Conservation (phyloP, 2,329 filamentous ascomycete species). For the Berkeleyomyces basicola region DNA sequence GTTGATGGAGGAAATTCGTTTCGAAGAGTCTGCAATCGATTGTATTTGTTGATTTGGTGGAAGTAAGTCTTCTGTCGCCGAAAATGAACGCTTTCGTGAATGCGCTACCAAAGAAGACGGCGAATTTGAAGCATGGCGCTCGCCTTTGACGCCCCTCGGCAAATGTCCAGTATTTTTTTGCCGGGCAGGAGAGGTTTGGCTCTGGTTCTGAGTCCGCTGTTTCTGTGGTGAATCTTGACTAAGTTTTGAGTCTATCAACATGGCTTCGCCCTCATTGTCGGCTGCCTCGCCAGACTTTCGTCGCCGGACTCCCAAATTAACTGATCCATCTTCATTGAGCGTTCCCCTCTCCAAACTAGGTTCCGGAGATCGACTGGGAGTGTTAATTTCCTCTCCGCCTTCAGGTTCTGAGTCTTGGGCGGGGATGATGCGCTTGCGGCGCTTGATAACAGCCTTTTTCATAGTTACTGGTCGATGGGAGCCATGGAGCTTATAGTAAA, state of each 20-base stretch:
- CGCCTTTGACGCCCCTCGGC: slow-evolving; percentile 19
- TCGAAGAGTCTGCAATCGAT: slow-evolving; percentile 23
- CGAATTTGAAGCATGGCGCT: slow-evolving; percentile 41
- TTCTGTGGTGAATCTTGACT: not conserved
- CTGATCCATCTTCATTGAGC: slow-evolving; percentile 45
- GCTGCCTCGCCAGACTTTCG: slow-evolving; percentile 22
- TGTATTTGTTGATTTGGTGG: slow-evolving; percentile 20
- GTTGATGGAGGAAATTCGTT: slow-evolving; percentile 58
- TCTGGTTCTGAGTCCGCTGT: not conserved
- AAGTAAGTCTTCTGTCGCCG: slow-evolving; percentile 37
- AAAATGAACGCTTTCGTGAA: slow-evolving; percentile 51
- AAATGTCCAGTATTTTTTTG: not conserved
- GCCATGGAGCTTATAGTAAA: slow-evolving; percentile 94
- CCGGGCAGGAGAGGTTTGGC: not conserved
- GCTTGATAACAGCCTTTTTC: slow-evolving; percentile 96
- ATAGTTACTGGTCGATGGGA: slow-evolving; percentile 89
- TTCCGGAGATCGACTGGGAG: slow-evolving; percentile 24
- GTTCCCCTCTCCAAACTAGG: slow-evolving; percentile 34
- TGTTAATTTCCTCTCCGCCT: slow-evolving; percentile 30
- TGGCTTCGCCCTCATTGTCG: not conserved
- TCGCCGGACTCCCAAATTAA: slow-evolving; percentile 42
- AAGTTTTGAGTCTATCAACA: not conserved
- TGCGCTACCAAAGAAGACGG: slow-evolving; percentile 43
- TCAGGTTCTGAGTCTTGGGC: slow-evolving; percentile 36
- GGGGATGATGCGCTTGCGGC: slow-evolving; percentile 84